Conservation (phyloP, 2,329 filamentous ascomycete species). For the Sarocladium brachiariae region DNA sequence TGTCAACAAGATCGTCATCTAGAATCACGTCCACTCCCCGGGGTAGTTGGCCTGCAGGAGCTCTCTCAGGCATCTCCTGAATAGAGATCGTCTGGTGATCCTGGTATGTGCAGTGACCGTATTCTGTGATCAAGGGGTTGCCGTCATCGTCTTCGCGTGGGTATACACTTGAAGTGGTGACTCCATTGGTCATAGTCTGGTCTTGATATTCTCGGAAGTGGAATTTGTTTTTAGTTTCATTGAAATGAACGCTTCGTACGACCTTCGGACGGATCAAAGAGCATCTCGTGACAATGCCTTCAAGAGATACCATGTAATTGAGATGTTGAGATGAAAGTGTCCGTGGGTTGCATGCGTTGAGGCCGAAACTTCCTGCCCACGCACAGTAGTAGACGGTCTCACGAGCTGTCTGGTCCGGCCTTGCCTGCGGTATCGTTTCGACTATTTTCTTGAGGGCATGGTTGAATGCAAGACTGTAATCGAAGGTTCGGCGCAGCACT, state of each 20-base stretch:
- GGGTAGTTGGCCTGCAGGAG: constrained; percentile 89
- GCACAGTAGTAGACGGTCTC: constrained; percentile 93
- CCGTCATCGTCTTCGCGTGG: constrained; percentile 90
- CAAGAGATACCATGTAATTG: constrained; percentile 94
- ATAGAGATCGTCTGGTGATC: constrained; percentile 98
- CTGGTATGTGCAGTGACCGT: constrained; percentile 89
- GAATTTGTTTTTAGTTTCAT: constrained; percentile 78
- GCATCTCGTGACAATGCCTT: constrained; percentile 95
- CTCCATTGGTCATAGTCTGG: constrained; percentile 93
- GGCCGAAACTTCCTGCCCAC: constrained; percentile 92
- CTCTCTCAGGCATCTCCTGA: constrained; percentile 97
- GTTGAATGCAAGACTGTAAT: constrained; percentile 83
- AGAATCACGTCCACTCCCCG: constrained; percentile 93
- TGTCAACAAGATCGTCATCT: constrained; percentile 93
- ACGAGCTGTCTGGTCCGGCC: constrained; percentile 66
- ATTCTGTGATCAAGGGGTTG: constrained; percentile 89
- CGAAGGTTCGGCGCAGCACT: constrained; percentile 79
- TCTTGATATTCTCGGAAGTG: constrained; percentile 87
- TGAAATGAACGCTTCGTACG: constrained; percentile 97
- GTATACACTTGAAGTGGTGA: constrained; percentile 85
- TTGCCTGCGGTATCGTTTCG: constrained; percentile 67
- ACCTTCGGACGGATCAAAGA: constrained; percentile 94
- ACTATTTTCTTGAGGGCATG: constrained; percentile 84
- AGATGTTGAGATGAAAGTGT: constrained; percentile 84
- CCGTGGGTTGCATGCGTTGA: constrained; percentile 89